phyloP scores from a whole-genome alignment of 768 basidiomycete genomes.

The Macrolepiota dolichaula region DNA sequence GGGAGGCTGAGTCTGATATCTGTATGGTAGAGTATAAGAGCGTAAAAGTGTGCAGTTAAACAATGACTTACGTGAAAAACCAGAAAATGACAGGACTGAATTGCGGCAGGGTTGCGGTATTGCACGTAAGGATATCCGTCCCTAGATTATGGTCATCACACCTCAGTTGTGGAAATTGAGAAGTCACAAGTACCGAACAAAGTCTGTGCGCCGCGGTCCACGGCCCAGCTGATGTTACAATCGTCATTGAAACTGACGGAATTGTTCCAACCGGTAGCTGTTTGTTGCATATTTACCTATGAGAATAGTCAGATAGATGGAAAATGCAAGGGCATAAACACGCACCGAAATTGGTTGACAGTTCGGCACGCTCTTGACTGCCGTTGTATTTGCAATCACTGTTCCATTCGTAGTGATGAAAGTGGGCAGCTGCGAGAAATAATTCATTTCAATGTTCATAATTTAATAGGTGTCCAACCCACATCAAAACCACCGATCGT shows the following conservation, averaged over 20 bases:
- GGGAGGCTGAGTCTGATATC: conserved; percentile 30
- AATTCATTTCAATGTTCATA: background rate
- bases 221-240: conserved; percentile 38
- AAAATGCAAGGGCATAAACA: background rate
- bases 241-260: conserved; percentile 32
- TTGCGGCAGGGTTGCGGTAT: conserved; percentile 21
- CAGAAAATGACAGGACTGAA: conserved; percentile 54
- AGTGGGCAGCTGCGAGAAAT: conserved; percentile 30
- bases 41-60: background rate
- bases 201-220: conserved; percentile 33
- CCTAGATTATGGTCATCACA: conserved; percentile 17
- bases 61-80: conserved; percentile 45
- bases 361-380: conserved; percentile 39
- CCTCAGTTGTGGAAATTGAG: background rate
- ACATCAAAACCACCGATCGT: conserved; percentile 47
- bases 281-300: conserved; percentile 35
- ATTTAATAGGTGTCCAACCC: conserved; percentile 8
- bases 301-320: background rate
- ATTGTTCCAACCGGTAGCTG: conserved; percentile 40
- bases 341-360: conserved; percentile 38
- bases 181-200: conserved; percentile 36
- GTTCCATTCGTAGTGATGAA: conserved; percentile 40
- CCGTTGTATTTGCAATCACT: conserved; percentile 45
- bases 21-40: conserved; percentile 5
- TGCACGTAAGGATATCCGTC: conserved; percentile 27